phyloP scores from a whole-genome alignment of 139 green algal genomes.

The Tetraselmis striata region DNA sequence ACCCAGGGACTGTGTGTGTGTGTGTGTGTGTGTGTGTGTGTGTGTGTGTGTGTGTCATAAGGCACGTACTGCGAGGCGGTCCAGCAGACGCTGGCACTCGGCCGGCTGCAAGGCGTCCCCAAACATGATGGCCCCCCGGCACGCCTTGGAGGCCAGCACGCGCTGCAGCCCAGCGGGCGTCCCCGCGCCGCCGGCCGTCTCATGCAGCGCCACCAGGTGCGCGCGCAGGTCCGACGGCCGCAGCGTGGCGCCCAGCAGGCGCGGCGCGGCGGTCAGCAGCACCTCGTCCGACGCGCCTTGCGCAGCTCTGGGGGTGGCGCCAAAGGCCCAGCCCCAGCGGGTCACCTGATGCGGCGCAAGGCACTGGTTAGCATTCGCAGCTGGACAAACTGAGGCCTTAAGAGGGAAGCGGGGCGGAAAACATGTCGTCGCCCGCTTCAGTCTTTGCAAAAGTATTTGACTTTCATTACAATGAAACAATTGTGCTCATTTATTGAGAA shows the following conservation, averaged over 20 bases:
- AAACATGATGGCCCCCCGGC: conserved; percentile 80
- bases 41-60: no score
- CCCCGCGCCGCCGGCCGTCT: conserved; percentile 17
- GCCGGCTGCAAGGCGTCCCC: conserved; percentile 45
- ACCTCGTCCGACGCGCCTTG: conserved; percentile 2
- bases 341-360: no score
- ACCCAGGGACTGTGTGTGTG: no score
- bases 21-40: no score
- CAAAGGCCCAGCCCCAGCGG: background rate
- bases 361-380: no score
- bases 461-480: no score
- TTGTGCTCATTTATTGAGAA: no score
- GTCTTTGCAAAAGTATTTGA: no score
- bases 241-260: conserved; percentile 34
- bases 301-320: no score
- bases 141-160: conserved; percentile 62
- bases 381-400: no score
- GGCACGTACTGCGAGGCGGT: conserved; percentile 16
- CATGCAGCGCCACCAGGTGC: conserved; percentile 56
- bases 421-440: no score
- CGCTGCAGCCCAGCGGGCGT: conserved; percentile 39
- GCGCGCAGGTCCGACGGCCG: conserved; percentile 43
- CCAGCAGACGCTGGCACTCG: conserved; percentile 47
- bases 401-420: no score
- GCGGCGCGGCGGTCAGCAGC: conserved; percentile 35